These are phyloP conservation scores for Cystobasidium slooffiae DNA, from an alignment of 1,284 basidiomycete genomes.

Conservation along the genomic window DNA sequence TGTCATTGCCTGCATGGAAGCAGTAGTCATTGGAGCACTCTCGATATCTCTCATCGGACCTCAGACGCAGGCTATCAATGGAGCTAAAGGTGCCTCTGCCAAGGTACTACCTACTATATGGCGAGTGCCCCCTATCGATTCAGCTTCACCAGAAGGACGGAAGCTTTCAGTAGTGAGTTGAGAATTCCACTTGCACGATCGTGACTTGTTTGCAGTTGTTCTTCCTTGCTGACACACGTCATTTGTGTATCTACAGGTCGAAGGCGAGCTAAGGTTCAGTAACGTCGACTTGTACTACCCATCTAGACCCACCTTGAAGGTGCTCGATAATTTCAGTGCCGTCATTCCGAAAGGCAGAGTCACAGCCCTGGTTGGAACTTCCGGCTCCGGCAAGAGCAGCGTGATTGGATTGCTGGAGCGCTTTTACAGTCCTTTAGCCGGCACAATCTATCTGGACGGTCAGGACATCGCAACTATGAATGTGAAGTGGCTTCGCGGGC, in stretches of 20 bases:
- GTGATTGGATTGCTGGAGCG: slow-evolving; percentile 56
- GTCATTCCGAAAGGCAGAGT: slow-evolving; percentile 58
- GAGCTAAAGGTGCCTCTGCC: slow-evolving; percentile 85
- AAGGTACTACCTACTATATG: slow-evolving; percentile 84
- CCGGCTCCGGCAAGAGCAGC: slow-evolving; percentile 82
- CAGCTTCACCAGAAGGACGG: slow-evolving; percentile 69
- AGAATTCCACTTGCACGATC: background rate
- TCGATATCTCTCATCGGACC: slow-evolving; percentile 59
- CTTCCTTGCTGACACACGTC: background rate
- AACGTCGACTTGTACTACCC: slow-evolving; percentile 88
- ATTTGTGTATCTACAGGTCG: background rate
- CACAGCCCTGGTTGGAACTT: slow-evolving; percentile 75
- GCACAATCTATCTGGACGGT: slow-evolving; percentile 78
- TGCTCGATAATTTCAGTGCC: slow-evolving; percentile 69
- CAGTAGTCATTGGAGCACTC: slow-evolving; percentile 47
- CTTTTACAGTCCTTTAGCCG: slow-evolving; percentile 65
- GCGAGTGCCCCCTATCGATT: slow-evolving; percentile 82
- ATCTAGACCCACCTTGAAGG: slow-evolving; percentile 80
- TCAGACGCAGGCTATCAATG: slow-evolving; percentile 68
- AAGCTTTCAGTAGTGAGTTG: slow-evolving; percentile 73
- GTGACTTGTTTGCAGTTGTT: slow-evolving; percentile 62
- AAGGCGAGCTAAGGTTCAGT: slow-evolving; percentile 60
- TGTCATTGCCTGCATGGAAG: slow-evolving; percentile 42
- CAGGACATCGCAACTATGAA: slow-evolving; percentile 76
- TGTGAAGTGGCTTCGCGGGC: slow-evolving; percentile 82